These are phyloP conservation scores for Oenanthe javanica DNA, from an alignment of 140 eudicot species.

Conservation along the genomic window DNA sequence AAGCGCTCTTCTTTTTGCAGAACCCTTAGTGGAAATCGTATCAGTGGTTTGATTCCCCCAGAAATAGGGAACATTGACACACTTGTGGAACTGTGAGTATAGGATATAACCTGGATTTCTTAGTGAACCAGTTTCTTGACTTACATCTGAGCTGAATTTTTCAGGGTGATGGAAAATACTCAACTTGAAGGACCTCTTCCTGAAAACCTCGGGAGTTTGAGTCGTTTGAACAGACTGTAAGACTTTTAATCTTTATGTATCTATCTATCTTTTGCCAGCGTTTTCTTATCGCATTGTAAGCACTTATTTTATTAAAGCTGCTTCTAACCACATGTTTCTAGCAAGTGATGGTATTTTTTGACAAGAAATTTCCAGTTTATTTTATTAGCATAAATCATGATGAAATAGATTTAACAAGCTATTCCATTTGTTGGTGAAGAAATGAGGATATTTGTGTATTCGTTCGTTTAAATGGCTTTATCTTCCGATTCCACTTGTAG, in stretches of 20 bases:
- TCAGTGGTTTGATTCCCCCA: constrained; percentile 62
- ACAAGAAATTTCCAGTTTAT: neutral
- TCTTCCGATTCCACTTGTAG: neutral
- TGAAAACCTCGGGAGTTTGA: constrained; percentile 48
- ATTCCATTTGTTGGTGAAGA: neutral
- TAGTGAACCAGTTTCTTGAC: neutral
- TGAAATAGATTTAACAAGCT: neutral
- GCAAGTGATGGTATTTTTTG: neutral
- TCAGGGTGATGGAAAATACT: constrained; percentile 68
- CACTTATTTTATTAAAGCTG: neutral
- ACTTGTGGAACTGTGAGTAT: constrained; percentile 64
- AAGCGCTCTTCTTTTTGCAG: constrained; percentile 28
- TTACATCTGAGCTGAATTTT: constrained; percentile 12
- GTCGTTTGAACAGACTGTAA: constrained; percentile 64
- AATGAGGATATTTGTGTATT: neutral
- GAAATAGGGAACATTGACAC: constrained; percentile 70
- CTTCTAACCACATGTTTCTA: neutral
- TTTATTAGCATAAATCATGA: neutral
- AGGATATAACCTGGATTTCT: neutral
- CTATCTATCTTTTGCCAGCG: too few relatives aligned
- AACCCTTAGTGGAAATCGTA: constrained; percentile 58
- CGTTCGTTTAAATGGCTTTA: neutral
- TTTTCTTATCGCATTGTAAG: neutral
- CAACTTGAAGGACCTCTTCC: constrained; percentile 68
- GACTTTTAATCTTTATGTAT: constrained; percentile 15